Evolutionary conservation across 208 protist genomes (phyloP), one percentile per base, ranked within the genome.

Genomic region (Tritrichomonas foetus): DNA sequence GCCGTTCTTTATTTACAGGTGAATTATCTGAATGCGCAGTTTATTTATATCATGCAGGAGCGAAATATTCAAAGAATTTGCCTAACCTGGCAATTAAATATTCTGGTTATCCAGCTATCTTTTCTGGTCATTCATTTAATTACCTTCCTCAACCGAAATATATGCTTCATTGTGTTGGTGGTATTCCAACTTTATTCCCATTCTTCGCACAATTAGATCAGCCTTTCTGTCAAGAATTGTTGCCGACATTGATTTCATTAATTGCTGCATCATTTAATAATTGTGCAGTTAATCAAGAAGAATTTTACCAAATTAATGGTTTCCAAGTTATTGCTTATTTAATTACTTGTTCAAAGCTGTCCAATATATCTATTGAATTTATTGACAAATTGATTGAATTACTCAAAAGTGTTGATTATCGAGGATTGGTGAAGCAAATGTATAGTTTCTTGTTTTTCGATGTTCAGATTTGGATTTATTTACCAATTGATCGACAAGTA

Each of bases 291-390:
- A 89, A 89, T 61, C 78, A 89, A 89, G 47, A 53, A n/a, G 78
- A 89, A 50, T 89, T 89, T 36, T 13, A 53, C 3, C 78, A 57
- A 89, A 55, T 25, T 20, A 53, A 89, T 57, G 78, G 78, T 27
- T 89, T 89, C 16, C 44, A 61, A 25, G 39, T 89, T 89, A 47
- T 89, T 9, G 5, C 47, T 57, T 89, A 89, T 89, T 89, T 89
- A n/a, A 61, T 89, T 39, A 47, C 3, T 27, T 44, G 47, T 44
- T 25, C 78, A 39, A 57, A 25, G 57, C 33, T 27, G 5, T 27
- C 33, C 22, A 25, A 89, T 16, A 47, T 89, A n/a, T 53, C 41
- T 53, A 8, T 57, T 39, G n/a, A 89, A 61, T 44, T 57, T 57
- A 33, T 89, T 50, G 9, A 3, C 5, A 33, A 20, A 27, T 57